Conservation (phyloP, 805 yeast species). For the Kuraishia borneana region DNA sequence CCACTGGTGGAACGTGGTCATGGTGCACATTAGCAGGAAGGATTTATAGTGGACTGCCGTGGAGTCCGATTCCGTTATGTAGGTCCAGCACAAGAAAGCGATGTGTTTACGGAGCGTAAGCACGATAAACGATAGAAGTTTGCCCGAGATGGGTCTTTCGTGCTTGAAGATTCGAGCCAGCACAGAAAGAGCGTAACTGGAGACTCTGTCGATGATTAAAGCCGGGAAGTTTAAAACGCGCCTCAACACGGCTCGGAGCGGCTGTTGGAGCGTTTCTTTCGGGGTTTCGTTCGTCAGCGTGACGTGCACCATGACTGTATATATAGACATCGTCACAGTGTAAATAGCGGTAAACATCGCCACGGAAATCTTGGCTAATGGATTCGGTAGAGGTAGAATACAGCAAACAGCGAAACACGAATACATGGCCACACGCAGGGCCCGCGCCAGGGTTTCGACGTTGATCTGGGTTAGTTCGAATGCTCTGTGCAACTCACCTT, state of each 20-base stretch:
- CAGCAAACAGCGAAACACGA: conserved; percentile 5
- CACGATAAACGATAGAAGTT: conserved; percentile 12
- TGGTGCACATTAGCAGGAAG: conserved; percentile 11
- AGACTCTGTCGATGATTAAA: neutral
- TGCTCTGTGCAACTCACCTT: too few species aligned
- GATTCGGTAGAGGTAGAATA: conserved; percentile 11
- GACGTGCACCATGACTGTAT: conserved; percentile 8
- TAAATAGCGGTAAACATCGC: conserved; percentile 17
- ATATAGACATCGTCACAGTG: conserved; percentile 7
- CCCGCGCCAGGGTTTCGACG: neutral
- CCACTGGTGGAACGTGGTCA: conserved; percentile 14
- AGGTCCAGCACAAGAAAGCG: conserved; percentile 16
- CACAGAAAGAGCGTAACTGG: neutral
- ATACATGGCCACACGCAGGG: conserved; percentile 3
- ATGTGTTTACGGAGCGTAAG: conserved; percentile 16
- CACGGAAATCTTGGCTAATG: conserved; percentile 15
- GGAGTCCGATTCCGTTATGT: conserved; percentile 16
- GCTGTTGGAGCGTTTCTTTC: neutral
- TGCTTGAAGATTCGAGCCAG: neutral
- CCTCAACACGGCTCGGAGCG: neutral
- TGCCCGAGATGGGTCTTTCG: conserved; percentile 2
- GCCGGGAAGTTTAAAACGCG: neutral
- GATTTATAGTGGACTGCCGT: conserved; percentile 15
- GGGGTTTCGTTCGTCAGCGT: conserved; percentile 3
- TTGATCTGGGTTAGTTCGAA: neutral